Conservation (phyloP, 495 filamentous ascomycete species). For the Aspergillus indologenus region DNA sequence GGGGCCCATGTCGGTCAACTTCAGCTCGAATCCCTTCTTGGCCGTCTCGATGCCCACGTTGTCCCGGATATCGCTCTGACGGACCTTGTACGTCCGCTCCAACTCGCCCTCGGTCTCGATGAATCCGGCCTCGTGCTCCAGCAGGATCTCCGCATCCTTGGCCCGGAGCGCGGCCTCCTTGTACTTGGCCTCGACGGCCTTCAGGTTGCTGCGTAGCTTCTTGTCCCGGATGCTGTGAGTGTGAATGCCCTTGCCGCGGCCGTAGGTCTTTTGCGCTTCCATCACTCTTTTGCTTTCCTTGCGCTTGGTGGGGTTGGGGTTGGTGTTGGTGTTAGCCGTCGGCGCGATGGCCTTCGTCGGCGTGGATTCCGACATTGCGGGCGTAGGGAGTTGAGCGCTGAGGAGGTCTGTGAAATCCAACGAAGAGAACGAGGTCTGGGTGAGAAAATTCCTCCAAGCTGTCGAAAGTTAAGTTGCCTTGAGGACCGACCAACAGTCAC, state of each 20-base stretch:
- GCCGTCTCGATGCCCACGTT: conserved; percentile 77
- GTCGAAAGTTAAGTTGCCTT: conserved; percentile 18
- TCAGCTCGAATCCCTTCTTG: conserved; percentile 89
- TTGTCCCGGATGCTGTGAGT: conserved; percentile 68
- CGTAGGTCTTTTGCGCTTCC: conserved; percentile 78
- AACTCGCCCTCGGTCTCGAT: conserved; percentile 85
- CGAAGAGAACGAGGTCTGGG: too few species aligned
- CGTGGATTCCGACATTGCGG: conserved; percentile 27
- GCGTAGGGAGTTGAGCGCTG: too few species aligned
- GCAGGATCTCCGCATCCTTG: conserved; percentile 91
- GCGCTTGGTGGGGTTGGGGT: conserved; percentile 21
- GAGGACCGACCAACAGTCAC: too few species aligned
- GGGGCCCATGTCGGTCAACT: conserved; percentile 76
- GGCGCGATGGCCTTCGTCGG: conserved; percentile 33
- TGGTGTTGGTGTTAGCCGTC: conserved; percentile 10
- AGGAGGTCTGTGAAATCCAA: too few species aligned
- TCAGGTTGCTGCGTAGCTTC: conserved; percentile 80
- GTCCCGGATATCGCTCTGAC: conserved; percentile 78
- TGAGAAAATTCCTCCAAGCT: not conserved
- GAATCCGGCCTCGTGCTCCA: conserved; percentile 83
- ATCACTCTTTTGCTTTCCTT: conserved; percentile 39
- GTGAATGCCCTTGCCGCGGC: conserved; percentile 69
- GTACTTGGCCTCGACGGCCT: conserved; percentile 74
- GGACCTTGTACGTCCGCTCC: conserved; percentile 86
- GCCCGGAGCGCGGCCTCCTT: conserved; percentile 75